Evolutionary conservation across 2,329 filamentous ascomycete species (phyloP).

Genomic region (Colletotrichum sp.): DNA sequence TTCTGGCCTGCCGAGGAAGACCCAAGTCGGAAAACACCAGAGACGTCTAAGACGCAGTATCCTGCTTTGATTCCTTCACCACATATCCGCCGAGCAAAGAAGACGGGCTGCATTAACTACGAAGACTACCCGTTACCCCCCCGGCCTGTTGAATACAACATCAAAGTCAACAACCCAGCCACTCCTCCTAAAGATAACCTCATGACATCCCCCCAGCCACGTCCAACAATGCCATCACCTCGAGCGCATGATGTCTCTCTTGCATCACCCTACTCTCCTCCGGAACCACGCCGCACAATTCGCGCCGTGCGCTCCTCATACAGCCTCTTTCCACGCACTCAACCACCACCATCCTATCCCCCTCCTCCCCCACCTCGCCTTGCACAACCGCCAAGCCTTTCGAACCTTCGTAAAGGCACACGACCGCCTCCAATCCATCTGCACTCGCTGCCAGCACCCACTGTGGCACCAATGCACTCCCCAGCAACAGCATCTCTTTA

Average conservation of each 20-base stretch:
- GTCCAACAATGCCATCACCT: neutral
- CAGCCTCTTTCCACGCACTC: constrained; percentile 20
- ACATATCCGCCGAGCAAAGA: constrained; percentile 20
- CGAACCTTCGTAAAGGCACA: constrained; percentile 6
- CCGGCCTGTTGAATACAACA: constrained; percentile 22
- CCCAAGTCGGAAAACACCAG: constrained; percentile 5
- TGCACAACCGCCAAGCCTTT: neutral
- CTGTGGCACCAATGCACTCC: neutral
- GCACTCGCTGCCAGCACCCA: constrained; percentile 13
- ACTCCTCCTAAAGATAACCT: neutral
- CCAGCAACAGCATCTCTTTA: constrained; percentile 17
- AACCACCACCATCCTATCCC: neutral
- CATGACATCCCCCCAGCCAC: constrained; percentile 18
- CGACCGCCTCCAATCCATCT: constrained; percentile 20
- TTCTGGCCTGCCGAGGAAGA: constrained; percentile 44
- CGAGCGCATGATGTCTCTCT: neutral
- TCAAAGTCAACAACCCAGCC: constrained; percentile 6
- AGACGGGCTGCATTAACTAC: constrained; percentile 21
- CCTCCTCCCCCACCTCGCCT: constrained; percentile 9
- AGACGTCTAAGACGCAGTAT: constrained; percentile 15
- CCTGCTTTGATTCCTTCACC: constrained; percentile 23
- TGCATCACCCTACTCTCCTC: neutral
- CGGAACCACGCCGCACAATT: constrained; percentile 23
- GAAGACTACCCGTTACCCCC: constrained; percentile 28
- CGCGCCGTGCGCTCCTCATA: constrained; percentile 21